phyloP scores from a whole-genome alignment of 2,329 filamentous ascomycete species.

The Amauroascus verrucosus region DNA sequence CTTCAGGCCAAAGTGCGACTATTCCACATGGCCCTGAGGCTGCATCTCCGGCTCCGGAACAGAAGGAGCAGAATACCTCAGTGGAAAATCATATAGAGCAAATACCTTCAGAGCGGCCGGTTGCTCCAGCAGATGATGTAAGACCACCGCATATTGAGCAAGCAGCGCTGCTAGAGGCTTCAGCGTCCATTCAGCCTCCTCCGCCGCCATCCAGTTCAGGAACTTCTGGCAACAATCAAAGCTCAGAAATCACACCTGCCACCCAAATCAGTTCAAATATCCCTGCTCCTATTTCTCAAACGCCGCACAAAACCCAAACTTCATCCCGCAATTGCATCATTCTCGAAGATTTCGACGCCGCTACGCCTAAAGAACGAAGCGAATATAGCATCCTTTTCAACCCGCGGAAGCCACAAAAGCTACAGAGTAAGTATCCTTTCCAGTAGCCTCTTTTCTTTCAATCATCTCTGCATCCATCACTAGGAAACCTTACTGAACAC shows the following conservation, averaged over 20 bases:
- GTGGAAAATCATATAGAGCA: background rate
- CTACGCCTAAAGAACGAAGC: slow-evolving; percentile 43
- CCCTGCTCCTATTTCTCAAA: background rate
- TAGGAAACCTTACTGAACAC: slow-evolving; percentile 3
- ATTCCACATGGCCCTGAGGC: background rate
- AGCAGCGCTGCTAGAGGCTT: slow-evolving; percentile 3
- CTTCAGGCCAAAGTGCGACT: background rate
- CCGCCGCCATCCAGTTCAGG: background rate
- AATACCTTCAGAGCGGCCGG: background rate
- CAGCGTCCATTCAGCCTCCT: background rate
- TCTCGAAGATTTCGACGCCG: slow-evolving; percentile 48
- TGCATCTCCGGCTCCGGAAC: background rate
- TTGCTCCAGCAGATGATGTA: background rate
- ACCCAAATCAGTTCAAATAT: background rate
- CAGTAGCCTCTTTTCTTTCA: background rate
- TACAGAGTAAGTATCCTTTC: slow-evolving; percentile 36
- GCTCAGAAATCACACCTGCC: background rate
- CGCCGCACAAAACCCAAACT: slow-evolving; percentile 10
- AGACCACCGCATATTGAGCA: background rate
- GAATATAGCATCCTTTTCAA: slow-evolving; percentile 49
- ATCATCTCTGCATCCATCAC: background rate
- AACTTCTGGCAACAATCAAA: background rate
- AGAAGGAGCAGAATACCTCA: background rate
- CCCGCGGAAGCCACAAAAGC: slow-evolving; percentile 39
- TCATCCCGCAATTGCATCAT: slow-evolving; percentile 45